Percentiles rank a stretch among this genome's conserved stretches.
These are phyloP conservation scores for Pyrus betulifolia DNA, from an alignment of 306 rosid species.

Conservation along the genomic window DNA sequence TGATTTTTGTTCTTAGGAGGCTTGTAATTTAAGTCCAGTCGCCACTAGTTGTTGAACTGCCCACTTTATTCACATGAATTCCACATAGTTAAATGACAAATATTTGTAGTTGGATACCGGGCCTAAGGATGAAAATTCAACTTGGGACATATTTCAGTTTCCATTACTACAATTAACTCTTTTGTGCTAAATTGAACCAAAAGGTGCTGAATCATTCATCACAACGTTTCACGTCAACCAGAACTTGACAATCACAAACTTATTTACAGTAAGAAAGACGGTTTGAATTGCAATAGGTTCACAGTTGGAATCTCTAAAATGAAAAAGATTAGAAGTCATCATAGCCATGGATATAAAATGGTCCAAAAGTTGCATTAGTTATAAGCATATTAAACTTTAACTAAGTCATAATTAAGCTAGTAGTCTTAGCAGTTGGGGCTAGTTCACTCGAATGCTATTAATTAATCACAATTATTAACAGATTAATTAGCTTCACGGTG, in stretches of 20 bases:
- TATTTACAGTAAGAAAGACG: too few species aligned
- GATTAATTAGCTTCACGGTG: not conserved
- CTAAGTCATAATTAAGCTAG: conserved; percentile 28
- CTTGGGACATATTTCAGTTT: not conserved
- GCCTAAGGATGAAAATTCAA: not conserved
- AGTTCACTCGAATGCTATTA: conserved; percentile 19
- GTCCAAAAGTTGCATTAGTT: conserved; percentile 38
- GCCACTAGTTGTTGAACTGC: conserved; percentile 7
- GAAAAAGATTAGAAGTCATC: not conserved
- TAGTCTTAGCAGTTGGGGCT: conserved; percentile 32
- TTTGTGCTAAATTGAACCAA: not conserved
- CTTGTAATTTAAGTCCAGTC: not conserved
- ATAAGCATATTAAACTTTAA: conserved; percentile 37
- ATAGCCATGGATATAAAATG: not conserved
- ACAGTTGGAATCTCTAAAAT: too few species aligned
- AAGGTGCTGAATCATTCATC: not conserved
- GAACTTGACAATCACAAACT: not conserved
- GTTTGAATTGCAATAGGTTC: not conserved
- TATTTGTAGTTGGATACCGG: not conserved
- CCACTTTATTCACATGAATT: not conserved
- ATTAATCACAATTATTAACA: not conserved
- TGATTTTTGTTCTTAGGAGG: not conserved
- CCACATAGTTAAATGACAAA: not conserved
- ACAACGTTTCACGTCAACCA: not conserved
- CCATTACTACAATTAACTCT: not conserved